phyloP scores from a whole-genome alignment of 176 grass and related monocot species.

The Avena eriantha region DNA sequence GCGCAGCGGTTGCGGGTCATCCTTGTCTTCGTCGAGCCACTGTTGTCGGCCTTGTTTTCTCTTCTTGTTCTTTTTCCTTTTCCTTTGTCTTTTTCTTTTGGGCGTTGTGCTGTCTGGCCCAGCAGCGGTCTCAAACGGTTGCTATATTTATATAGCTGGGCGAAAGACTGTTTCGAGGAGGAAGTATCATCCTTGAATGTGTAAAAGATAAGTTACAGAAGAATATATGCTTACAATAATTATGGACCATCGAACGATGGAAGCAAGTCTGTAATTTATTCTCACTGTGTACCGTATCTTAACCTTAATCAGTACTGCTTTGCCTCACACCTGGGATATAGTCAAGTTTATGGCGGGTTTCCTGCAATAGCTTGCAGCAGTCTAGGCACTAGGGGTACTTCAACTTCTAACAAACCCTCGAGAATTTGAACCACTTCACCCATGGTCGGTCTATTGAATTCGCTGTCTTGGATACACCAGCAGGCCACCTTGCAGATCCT shows the following conservation, averaged over 20 bases:
- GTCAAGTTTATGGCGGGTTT: background rate
- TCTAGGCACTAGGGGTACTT: slow-evolving; percentile 53
- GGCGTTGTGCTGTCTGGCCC: too few relatives aligned
- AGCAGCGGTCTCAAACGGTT: too few relatives aligned
- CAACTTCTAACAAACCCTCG: slow-evolving; percentile 39
- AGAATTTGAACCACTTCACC: slow-evolving; percentile 52
- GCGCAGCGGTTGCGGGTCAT: too few relatives aligned
- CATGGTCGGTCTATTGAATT: slow-evolving; percentile 51
- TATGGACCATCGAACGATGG: background rate
- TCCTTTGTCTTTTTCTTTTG: too few relatives aligned
- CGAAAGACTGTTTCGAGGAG: background rate
- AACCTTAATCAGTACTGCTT: background rate
- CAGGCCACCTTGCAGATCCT: slow-evolving; percentile 49
- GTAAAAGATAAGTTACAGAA: background rate
- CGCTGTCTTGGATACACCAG: slow-evolving; percentile 56
- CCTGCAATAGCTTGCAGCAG: slow-evolving; percentile 40
- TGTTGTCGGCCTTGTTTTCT: too few relatives aligned
- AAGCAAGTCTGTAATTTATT: background rate
- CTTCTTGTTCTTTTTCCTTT: too few relatives aligned
- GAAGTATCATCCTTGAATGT: background rate
- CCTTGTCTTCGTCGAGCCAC: too few relatives aligned
- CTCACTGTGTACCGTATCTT: background rate
- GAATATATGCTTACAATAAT: background rate
- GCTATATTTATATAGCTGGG: too few relatives aligned
- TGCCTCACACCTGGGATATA: background rate